Conservation (phyloP, 176 grass and related monocot species). For the Rhynchospora pubera region DNA sequence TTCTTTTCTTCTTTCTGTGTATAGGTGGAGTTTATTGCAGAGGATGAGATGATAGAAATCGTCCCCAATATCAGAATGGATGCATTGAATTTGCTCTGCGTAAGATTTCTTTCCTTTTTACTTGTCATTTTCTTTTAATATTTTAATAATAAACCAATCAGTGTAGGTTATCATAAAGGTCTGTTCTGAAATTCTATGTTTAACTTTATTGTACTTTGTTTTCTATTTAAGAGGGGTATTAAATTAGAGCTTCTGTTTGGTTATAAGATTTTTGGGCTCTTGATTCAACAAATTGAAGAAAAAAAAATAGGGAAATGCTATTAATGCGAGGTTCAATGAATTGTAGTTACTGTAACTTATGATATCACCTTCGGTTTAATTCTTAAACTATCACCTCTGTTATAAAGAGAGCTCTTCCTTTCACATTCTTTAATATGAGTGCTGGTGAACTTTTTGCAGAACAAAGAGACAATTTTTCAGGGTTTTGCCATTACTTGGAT, state of each 20-base stretch:
- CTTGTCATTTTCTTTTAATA: not conserved
- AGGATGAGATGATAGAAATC: conserved; percentile 70
- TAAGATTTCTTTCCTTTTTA: conserved; percentile 26
- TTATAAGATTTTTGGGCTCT: not conserved
- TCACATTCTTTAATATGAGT: not conserved
- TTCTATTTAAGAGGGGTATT: not conserved
- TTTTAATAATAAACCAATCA: not conserved
- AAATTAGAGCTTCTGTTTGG: not conserved
- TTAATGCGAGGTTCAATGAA: not conserved
- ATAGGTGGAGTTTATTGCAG: conserved; percentile 83
- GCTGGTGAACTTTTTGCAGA: not conserved
- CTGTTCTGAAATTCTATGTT: not conserved
- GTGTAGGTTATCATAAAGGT: not conserved
- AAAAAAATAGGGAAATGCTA: not conserved
- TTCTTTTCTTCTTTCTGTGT: not conserved
- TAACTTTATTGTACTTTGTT: not conserved
- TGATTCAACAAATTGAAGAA: not conserved
- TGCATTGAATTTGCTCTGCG: conserved; percentile 70
- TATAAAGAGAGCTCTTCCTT: not conserved
- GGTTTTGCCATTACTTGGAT: not conserved
- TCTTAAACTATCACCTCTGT: not conserved
- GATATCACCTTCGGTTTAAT: not conserved
- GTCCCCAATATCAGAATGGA: conserved; percentile 86
- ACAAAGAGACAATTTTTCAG: not conserved
- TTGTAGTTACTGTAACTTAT: not conserved